A percentile compares a stretch with the other conserved stretches of the same genome.
These are phyloP conservation scores for Malassezia vespertilionis DNA, from an alignment of 1,284 basidiomycete species.

Conservation along the genomic window DNA sequence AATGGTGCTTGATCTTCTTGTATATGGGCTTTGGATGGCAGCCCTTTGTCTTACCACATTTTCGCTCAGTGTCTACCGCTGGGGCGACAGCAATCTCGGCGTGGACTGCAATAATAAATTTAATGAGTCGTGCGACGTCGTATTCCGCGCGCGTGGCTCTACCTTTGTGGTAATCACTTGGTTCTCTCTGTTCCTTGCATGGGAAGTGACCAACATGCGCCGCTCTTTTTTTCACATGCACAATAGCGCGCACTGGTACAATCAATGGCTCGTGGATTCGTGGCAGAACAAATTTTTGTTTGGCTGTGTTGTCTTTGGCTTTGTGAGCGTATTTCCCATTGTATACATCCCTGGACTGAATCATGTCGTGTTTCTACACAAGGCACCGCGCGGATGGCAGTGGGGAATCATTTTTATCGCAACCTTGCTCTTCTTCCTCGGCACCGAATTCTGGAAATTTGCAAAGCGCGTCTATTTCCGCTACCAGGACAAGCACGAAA, in stretches of 20 bases:
- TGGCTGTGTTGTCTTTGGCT: constrained; percentile 47
- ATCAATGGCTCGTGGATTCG: constrained; percentile 34
- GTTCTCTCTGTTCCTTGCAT: constrained; percentile 47
- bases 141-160: constrained; percentile 47
- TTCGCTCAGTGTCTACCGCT: constrained; percentile 30
- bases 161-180: constrained; percentile 44
- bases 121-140: constrained; percentile 34
- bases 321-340: constrained; percentile 52
- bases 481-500: background rate
- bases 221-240: constrained; percentile 46
- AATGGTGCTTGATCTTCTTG: constrained; percentile 52
- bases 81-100: constrained; percentile 35
- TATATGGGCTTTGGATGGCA: constrained; percentile 60
- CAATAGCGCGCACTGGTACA: constrained; percentile 24
- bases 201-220: constrained; percentile 45
- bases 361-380: constrained; percentile 45
- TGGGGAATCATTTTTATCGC: constrained; percentile 45
- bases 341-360: constrained; percentile 52
- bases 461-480: constrained; percentile 30
- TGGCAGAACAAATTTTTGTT: constrained; percentile 44
- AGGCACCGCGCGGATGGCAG: constrained; percentile 36
- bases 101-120: constrained; percentile 41
- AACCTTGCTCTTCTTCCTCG: constrained; percentile 34
- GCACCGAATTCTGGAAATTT: constrained; percentile 40
- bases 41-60: constrained; percentile 51